A percentile compares a stretch with the other conserved stretches of the same genome.
Evolutionary conservation across 1,284 basidiomycete genomes (phyloP).

Genomic region (Marasmius sp.): DNA sequence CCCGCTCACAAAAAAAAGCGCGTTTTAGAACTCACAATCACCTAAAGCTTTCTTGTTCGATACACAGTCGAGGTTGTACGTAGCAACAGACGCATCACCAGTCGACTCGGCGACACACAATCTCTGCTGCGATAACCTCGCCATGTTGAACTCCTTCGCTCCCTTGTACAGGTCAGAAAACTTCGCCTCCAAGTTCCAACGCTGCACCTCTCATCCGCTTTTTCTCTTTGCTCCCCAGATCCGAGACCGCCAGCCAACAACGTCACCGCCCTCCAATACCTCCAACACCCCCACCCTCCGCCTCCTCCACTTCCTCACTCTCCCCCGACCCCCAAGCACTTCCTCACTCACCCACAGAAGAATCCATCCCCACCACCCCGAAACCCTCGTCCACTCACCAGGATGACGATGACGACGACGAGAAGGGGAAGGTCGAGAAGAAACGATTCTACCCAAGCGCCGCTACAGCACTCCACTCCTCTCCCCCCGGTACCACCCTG

Average conservation of each 20-base stretch:
- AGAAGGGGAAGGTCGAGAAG: constrained; percentile 17
- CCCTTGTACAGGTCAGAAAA: constrained; percentile 76
- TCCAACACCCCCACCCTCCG: constrained; percentile 22
- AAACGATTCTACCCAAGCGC: constrained; percentile 52
- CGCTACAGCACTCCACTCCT: constrained; percentile 56
- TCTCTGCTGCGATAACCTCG: constrained; percentile 88
- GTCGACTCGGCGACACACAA: constrained; percentile 88
- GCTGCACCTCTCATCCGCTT: not conserved
- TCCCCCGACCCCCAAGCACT: constrained; percentile 2
- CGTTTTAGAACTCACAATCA: constrained; percentile 79
- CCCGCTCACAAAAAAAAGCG: not conserved
- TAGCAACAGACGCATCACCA: constrained; percentile 85
- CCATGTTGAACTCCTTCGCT: constrained; percentile 85
- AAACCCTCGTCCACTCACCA: constrained; percentile 7
- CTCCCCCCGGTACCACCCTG: constrained; percentile 70
- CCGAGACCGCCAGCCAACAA: constrained; percentile 32
- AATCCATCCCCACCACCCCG: constrained; percentile 7
- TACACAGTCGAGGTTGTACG: constrained; percentile 80
- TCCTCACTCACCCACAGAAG: constrained; percentile 8
- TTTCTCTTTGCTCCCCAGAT: constrained; percentile 30
- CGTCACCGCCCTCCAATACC: constrained; percentile 24
- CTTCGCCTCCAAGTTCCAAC: not conserved
- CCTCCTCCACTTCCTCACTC: constrained; percentile 8
- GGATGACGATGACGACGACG: not conserved
- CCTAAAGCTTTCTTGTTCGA: constrained; percentile 95